Base-by-base conservation (phyloP, 495 filamentous ascomycete species). In the Hypoxylon rickii region DNA sequence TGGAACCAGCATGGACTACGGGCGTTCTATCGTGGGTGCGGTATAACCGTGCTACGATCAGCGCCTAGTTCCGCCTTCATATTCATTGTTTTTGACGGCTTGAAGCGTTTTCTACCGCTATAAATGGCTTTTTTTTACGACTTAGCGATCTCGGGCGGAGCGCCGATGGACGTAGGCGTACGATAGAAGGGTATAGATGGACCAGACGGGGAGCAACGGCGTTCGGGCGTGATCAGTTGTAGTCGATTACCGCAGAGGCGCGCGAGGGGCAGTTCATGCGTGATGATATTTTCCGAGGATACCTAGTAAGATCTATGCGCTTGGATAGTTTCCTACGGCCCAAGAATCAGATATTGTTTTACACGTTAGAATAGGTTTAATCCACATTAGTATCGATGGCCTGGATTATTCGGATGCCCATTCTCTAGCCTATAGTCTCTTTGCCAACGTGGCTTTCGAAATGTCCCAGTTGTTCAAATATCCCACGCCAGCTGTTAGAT, bases 31-130 rank as follows among this genome's bases (percentile, higher is more conserved):
- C 81, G 92, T 37, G 94, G 94, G 4, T 99, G 94, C 61, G 94
- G 94, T 12, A 96, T 97, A 49, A 99, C 94, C 7, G 90, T 93
- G 34, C 76, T 82, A 21, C 81, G 94, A 45, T 86, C 90, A 16
- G 92, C 90, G 19, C 94, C 94, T 0, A 96, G 92, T 66, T 95
- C 89, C n/a, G 95, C 93, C 29, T 89, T 97, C 63, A 99, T 99
- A 49, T 99, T 98, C 66, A 87, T 92, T 32, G 81, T 97, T 24
- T 97, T 89, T 69, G 92, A 97, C 74, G 85, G 83, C 33, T 74
- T 97, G 72, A 88, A 87, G 70, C 79, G 74, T 44, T 78, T 83
- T 66, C 81, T 91, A 11, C 74, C 77, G 11, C 58, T 79, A 60
- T 72, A 65, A 64, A 26, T n/a, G 31, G 31, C 24, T 43, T 18